phyloP scores from a whole-genome alignment of 1,139 yeast genomes.

The Candida glucosophila region DNA sequence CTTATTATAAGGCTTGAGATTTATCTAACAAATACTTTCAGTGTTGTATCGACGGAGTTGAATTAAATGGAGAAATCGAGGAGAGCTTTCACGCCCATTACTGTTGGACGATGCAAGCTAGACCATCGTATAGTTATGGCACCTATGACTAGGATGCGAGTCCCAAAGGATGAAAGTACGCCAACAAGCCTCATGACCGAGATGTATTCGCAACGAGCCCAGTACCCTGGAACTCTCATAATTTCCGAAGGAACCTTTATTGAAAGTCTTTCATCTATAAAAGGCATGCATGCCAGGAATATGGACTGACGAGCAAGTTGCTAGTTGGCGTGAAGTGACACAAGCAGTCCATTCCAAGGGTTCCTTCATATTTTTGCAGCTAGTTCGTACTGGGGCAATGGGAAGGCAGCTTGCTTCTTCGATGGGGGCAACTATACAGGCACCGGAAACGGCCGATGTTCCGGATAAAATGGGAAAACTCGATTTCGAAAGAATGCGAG shows the following conservation, averaged over 20 bases:
- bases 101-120: constrained; percentile 25
- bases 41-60: too few species aligned
- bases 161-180: constrained; percentile 19
- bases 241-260: constrained; percentile 21
- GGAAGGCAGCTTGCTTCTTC: neutral
- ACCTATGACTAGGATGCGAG: constrained; percentile 42
- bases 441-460: constrained; percentile 1
- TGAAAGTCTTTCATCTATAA: too few species aligned
- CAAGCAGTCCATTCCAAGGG: constrained; percentile 44
- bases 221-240: constrained; percentile 33
- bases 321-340: constrained; percentile 41
- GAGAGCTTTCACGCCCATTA: constrained; percentile 10
- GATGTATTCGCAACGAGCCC: constrained; percentile 42
- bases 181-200: constrained; percentile 33
- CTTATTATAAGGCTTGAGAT: too few species aligned
- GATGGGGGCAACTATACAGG: neutral
- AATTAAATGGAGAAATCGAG: too few species aligned
- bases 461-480: constrained; percentile 27
- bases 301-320: constrained; percentile 34
- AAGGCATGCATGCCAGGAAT: constrained; percentile 40
- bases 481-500: constrained; percentile 23
- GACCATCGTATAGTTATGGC: constrained; percentile 34
- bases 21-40: too few species aligned
- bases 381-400: constrained; percentile 35
- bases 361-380: constrained; percentile 42